Percentiles rank a stretch among this genome's conserved stretches.
Conservation (phyloP, 257 asterid species). For the Plectranthus barbatus region DNA sequence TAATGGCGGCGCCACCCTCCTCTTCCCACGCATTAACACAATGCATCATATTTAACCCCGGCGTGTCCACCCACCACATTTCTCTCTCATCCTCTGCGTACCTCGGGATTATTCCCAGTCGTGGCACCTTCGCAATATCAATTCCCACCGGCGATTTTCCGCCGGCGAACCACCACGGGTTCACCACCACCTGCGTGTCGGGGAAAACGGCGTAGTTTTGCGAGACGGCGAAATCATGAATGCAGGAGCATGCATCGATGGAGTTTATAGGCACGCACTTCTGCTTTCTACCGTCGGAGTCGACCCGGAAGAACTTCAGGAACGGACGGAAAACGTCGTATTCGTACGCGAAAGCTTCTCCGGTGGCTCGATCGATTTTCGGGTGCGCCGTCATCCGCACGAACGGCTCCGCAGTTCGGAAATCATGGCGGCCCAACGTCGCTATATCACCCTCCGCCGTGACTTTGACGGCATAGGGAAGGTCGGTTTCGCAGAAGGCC, state of each 20-base stretch:
- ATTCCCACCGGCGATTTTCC: too few species aligned
- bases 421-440: slow-evolving; percentile 4
- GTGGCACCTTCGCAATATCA: neutral
- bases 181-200: neutral
- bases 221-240: neutral
- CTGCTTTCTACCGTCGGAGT: neutral
- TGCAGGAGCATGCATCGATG: neutral
- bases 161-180: neutral
- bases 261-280: neutral
- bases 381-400: too few species aligned
- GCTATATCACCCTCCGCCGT: neutral
- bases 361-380: too few species aligned
- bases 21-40: slow-evolving; percentile 21
- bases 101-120: neutral
- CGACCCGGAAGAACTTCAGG: neutral
- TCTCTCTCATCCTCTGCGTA: neutral
- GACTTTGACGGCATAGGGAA: neutral
- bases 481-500: slow-evolving; percentile 14
- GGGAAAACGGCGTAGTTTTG: neutral
- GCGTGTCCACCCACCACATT: slow-evolving; percentile 36
- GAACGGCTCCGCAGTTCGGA: neutral
- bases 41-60: slow-evolving; percentile 34
- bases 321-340: too few species aligned
- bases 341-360: too few species aligned
- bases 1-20: slow-evolving; percentile 33